These are phyloP conservation scores for Coniella lustricola DNA, from an alignment of 2,329 filamentous ascomycete species.

Conservation along the genomic window DNA sequence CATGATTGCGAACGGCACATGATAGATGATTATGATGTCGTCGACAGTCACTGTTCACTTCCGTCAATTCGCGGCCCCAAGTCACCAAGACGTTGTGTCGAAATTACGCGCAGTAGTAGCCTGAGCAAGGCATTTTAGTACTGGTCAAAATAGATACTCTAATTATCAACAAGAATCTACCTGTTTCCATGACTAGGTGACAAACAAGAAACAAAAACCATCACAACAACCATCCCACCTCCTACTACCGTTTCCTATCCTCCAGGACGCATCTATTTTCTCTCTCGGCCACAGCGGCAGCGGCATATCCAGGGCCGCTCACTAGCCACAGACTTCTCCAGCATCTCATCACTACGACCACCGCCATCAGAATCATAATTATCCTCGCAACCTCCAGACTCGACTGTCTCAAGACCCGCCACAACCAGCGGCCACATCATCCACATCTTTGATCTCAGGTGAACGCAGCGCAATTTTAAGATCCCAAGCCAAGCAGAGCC, in stretches of 20 bases:
- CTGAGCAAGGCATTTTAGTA: no score
- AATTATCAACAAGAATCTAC: no score
- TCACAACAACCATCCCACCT: slow-evolving; percentile 35
- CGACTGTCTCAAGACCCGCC: slow-evolving; percentile 27
- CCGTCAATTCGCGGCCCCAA: no score
- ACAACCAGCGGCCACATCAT: slow-evolving; percentile 31
- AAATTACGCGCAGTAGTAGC: no score
- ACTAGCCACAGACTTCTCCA: slow-evolving; percentile 24
- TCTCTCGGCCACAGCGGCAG: slow-evolving; percentile 25
- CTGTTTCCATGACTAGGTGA: no score
- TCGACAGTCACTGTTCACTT: no score
- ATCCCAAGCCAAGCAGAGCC: slow-evolving; percentile 15
- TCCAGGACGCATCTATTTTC: slow-evolving; percentile 30
- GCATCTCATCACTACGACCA: background rate
- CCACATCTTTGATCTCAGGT: slow-evolving; percentile 19
- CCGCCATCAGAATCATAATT: no score
- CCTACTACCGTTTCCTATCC: slow-evolving; percentile 21
- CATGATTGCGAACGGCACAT: background rate
- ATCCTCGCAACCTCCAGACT: slow-evolving; percentile 10
- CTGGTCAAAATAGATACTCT: no score
- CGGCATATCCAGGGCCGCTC: slow-evolving; percentile 22
- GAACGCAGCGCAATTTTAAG: slow-evolving; percentile 18
- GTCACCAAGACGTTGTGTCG: no score
- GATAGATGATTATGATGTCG: background rate
- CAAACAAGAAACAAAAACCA: slow-evolving; percentile 25